Evolutionary conservation across 1,284 basidiomycete genomes (phyloP), one percentile per base, ranked within the genome.

Genomic region (Vanrija sp.): DNA sequence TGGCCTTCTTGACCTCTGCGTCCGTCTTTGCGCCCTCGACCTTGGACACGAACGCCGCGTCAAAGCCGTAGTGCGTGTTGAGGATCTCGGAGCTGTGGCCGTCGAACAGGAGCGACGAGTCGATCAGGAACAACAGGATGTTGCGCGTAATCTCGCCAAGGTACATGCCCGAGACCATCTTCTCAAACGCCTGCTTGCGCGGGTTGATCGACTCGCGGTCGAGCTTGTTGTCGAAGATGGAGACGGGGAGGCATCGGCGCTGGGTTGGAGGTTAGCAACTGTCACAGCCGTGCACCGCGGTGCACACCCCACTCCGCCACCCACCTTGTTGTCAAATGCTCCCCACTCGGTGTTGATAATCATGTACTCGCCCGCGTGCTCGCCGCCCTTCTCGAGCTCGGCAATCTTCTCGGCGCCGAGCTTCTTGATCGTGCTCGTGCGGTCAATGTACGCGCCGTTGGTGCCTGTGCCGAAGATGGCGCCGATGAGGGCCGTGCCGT

Each of bases 141-240:
- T 89, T 88, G 46, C 95, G 86, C 19, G 87, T 83, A 61, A 98
- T 84, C 77, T 98, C 95, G 54, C 95, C 95, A 38, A 98, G 84
- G 76, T 98, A 98, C 94, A 98, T 98, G 56, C 96, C 96, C 3
- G 92, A 96, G 62, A 98, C 89, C 79, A 97, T 92, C 79, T 98
- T 98, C 76, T 98, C 96, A 69, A 94, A 98, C 2, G 88, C 87
- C 75, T 98, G 95, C 71, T 86, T 89, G 49, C 85, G 82, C 48
- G 93, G 92, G 68, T 98, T 97, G 75, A 98, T 97, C 47, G 88
- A 91, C 68, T 88, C 84, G 51, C 96, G 85, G 74, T 98, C 95
- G 20, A 98, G 79, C 63, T 87, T 84, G 78, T 90, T 94, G 77
- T 98, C 95, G 67, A 85, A 97, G n/a, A 88, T 84, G 0, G 95